Evolutionary conservation across 371 early-diverging fungal species (phyloP).

Genomic region (Blastocladiella emersonii): DNA sequence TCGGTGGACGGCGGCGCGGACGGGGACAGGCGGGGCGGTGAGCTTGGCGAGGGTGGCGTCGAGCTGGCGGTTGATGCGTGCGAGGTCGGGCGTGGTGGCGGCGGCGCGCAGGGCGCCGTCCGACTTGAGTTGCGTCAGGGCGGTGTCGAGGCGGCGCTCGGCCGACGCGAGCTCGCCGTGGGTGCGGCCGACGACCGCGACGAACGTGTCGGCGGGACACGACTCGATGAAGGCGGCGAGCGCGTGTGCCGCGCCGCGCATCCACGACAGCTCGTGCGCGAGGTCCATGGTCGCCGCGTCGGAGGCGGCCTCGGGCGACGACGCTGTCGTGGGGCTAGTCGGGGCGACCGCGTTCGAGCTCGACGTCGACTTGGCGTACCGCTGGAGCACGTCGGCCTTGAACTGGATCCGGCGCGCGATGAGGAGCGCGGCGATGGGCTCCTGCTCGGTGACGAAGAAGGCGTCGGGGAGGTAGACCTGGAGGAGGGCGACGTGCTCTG

Average conservation of each 20-base stretch:
- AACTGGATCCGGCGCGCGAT: slow-evolving; percentile 62
- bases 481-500: slow-evolving; percentile 51
- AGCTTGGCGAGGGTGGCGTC: not conserved
- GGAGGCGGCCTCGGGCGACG: no score
- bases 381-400: slow-evolving; percentile 60
- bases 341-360: not conserved
- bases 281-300: slow-evolving; percentile 20
- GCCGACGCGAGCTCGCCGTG: slow-evolving; percentile 10
- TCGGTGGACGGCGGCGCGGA: not conserved
- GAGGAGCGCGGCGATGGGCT: slow-evolving; percentile 55
- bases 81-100: slow-evolving; percentile 42
- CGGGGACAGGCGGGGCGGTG: no score
- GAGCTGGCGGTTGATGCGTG: not conserved
- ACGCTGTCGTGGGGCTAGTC: no score
- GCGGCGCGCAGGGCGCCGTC: slow-evolving; percentile 52
- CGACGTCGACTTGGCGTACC: slow-evolving; percentile 24
- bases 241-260: slow-evolving; percentile 46
- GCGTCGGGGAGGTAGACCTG: slow-evolving; percentile 67
- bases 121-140: slow-evolving; percentile 50
- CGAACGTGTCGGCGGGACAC: slow-evolving; percentile 51
- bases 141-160: slow-evolving; percentile 26
- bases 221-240: slow-evolving; percentile 52
- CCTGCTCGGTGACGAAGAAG: slow-evolving; percentile 65
- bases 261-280: slow-evolving; percentile 50
- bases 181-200: slow-evolving; percentile 33